A percentile compares a stretch with the other conserved stretches of the same genome.
Conservation (phyloP, 768 basidiomycete species). For the Lenzites betulinus region DNA sequence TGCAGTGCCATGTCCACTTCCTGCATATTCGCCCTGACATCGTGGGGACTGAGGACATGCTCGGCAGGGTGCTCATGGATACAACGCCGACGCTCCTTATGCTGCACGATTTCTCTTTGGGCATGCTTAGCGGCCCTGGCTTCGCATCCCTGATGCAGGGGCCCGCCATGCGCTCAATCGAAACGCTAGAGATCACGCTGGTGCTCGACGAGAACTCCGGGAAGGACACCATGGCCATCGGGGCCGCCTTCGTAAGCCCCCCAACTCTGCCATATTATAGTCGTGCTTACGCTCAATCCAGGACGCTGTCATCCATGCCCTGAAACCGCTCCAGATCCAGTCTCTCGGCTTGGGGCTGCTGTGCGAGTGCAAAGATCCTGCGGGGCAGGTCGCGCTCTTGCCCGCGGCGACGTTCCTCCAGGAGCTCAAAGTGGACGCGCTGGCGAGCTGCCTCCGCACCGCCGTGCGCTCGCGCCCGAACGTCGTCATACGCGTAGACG, state of each 20-base stretch:
- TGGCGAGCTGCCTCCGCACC: neutral
- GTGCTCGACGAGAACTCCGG: neutral
- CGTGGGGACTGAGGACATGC: neutral
- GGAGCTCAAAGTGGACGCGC: neutral
- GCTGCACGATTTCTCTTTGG: neutral
- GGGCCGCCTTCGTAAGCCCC: neutral
- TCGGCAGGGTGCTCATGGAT: neutral
- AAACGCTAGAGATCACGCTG: neutral
- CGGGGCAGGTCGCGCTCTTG: neutral
- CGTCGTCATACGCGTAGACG: neutral
- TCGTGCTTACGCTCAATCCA: neutral
- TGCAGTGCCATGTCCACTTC: neutral
- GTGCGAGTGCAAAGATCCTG: neutral
- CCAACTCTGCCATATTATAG: neutral
- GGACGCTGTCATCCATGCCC: neutral
- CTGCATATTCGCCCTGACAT: neutral
- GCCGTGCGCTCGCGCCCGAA: neutral
- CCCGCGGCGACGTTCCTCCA: neutral
- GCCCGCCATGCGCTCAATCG: neutral
- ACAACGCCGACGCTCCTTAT: neutral
- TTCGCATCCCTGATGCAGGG: neutral
- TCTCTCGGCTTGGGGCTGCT: neutral
- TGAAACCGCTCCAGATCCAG: neutral
- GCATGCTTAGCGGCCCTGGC: neutral
- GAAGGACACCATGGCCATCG: neutral